phyloP scores from a whole-genome alignment of 2,329 filamentous ascomycete genomes.

The Ophiostoma sp. region DNA sequence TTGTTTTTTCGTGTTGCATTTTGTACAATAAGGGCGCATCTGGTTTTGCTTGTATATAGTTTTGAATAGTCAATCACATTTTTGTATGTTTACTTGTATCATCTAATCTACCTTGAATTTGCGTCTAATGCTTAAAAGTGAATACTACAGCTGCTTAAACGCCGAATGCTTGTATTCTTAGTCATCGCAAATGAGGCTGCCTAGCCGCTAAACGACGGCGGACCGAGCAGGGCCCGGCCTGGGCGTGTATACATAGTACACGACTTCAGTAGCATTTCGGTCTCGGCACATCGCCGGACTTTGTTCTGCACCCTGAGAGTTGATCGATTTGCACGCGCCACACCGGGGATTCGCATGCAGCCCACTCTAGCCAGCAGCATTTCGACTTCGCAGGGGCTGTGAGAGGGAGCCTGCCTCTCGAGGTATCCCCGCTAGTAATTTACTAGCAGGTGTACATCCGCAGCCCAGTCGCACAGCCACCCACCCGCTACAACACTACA shows the following conservation, averaged over 20 bases:
- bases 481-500: not conserved
- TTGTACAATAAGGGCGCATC: not conserved
- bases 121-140: not conserved
- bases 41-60: not conserved
- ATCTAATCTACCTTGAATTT: too few relatives aligned
- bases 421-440: not conserved
- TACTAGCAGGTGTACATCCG: not conserved
- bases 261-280: not conserved
- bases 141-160: not conserved
- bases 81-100: not conserved
- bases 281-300: not conserved
- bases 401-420: not conserved
- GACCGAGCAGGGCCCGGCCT: not conserved
- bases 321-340: not conserved
- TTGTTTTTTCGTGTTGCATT: not conserved
- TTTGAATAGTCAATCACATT: not conserved
- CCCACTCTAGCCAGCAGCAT: constrained; percentile 6
- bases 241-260: too few relatives aligned
- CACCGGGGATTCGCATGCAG: not conserved
- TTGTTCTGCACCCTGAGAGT: not conserved
- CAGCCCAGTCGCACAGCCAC: constrained; percentile 4
- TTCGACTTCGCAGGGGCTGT: not conserved
- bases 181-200: not conserved
- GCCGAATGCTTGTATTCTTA: not conserved
- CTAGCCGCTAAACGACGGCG: not conserved